Conservation (phyloP, 192 early-diverging fungal species). For the Phycomyces nitens region DNA sequence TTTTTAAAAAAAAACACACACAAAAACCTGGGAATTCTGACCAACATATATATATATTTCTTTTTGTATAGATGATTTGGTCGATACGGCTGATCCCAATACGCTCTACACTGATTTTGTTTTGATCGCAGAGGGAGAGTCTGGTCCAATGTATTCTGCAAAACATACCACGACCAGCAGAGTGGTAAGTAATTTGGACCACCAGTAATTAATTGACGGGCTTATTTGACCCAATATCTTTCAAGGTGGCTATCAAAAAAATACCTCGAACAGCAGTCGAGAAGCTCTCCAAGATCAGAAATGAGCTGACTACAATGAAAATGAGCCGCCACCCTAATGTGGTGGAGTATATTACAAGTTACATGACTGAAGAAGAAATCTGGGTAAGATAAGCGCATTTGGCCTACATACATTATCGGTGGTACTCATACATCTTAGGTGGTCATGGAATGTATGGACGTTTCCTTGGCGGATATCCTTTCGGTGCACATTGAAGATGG, state of each 20-base stretch:
- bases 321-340: constrained; percentile 87
- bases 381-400: constrained; percentile 56
- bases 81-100: constrained; percentile 76
- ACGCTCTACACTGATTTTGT: constrained; percentile 79
- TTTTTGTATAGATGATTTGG: constrained; percentile 53
- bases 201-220: too few relatives aligned
- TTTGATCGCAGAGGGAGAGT: constrained; percentile 93
- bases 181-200: constrained; percentile 23
- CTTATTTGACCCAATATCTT: too few relatives aligned
- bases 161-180: constrained; percentile 48
- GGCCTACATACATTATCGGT: neutral
- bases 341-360: constrained; percentile 90
- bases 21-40: too few relatives aligned
- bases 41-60: too few relatives aligned
- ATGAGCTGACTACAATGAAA: constrained; percentile 88
- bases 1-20: too few relatives aligned
- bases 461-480: constrained; percentile 96
- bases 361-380: constrained; percentile 75
- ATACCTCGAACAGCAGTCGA: constrained; percentile 81
- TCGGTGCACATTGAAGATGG: constrained; percentile 63
- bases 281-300: constrained; percentile 88
- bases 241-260: constrained; percentile 88
- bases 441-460: constrained; percentile 98
- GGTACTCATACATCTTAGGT: constrained; percentile 32
- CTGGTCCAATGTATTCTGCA: constrained; percentile 85